Evolutionary conservation across 768 basidiomycete species (phyloP).

Genomic region (Panellus pusillus): DNA sequence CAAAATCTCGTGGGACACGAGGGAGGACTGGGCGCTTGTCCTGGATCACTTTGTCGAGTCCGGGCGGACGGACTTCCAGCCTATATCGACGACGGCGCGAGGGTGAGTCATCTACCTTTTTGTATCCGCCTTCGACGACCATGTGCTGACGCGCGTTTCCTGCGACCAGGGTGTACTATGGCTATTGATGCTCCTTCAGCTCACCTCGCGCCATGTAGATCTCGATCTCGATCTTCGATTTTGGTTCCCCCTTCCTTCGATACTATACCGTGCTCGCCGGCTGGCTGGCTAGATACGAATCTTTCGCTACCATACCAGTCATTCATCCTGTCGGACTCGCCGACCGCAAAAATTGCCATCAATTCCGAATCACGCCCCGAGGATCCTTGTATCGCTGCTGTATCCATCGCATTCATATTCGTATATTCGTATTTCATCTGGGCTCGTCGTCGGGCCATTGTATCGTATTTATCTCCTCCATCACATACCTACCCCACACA

Average conservation of each 20-base stretch:
- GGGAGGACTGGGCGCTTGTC: constrained; percentile 72
- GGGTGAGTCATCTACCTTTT: constrained; percentile 53
- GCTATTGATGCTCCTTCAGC: constrained; percentile 16
- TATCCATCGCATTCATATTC: constrained; percentile 14
- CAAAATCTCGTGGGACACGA: constrained; percentile 73
- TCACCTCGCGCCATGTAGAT: not conserved
- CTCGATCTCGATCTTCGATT: too few species aligned
- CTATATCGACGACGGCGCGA: constrained; percentile 74
- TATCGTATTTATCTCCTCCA: constrained; percentile 4
- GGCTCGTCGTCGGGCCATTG: not conserved
- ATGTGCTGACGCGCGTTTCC: constrained; percentile 10
- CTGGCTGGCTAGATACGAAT: constrained; percentile 13
- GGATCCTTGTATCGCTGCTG: constrained; percentile 11
- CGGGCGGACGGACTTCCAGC: constrained; percentile 76
- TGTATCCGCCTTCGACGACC: not conserved
- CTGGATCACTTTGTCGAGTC: constrained; percentile 70
- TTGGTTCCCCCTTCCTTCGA: constrained; percentile 6
- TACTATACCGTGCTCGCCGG: not conserved
- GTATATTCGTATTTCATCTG: constrained; percentile 2
- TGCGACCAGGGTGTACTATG: constrained; percentile 44
- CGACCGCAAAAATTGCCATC: not conserved
- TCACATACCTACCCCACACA: not conserved
- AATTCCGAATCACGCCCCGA: constrained; percentile 4
- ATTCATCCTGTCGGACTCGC: not conserved
- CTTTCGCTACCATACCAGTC: constrained; percentile 5